Evolutionary conservation across 257 asterid genomes (phyloP).

Genomic region (Datura wrightii): DNA sequence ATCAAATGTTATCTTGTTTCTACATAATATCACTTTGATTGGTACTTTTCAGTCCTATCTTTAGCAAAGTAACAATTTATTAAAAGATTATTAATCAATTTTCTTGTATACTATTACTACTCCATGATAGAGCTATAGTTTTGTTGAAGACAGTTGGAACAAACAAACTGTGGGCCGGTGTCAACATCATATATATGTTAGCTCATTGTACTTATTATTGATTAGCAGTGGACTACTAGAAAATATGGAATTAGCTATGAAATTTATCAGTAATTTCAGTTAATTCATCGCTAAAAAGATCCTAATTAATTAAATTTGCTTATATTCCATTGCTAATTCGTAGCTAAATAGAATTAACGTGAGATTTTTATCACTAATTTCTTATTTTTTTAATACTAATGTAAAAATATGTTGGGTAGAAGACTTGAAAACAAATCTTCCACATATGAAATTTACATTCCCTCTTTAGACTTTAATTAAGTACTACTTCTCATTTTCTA

Average conservation of each 20-base stretch:
- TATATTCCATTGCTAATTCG: no score
- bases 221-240: no score
- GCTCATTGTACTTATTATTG: not conserved
- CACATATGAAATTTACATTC: not conserved
- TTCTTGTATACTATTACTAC: not conserved
- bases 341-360: no score
- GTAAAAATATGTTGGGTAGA: not conserved
- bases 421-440: not conserved
- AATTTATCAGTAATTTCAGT: no score
- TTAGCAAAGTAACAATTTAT: not conserved
- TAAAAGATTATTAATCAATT: not conserved
- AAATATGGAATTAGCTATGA: no score
- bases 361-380: no score
- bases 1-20: not conserved
- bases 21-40: no score
- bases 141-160: not conserved
- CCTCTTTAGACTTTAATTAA: not conserved
- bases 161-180: not conserved
- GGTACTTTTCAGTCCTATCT: not conserved
- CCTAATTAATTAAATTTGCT: no score
- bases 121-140: not conserved
- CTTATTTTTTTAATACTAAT: not conserved
- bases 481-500: not conserved
- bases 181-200: not conserved
- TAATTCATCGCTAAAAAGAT: no score